A percentile compares a stretch with the other conserved stretches of the same genome.
Evolutionary conservation across 305 asterid genomes (phyloP).

Genomic region (Plantago lanceolata): DNA sequence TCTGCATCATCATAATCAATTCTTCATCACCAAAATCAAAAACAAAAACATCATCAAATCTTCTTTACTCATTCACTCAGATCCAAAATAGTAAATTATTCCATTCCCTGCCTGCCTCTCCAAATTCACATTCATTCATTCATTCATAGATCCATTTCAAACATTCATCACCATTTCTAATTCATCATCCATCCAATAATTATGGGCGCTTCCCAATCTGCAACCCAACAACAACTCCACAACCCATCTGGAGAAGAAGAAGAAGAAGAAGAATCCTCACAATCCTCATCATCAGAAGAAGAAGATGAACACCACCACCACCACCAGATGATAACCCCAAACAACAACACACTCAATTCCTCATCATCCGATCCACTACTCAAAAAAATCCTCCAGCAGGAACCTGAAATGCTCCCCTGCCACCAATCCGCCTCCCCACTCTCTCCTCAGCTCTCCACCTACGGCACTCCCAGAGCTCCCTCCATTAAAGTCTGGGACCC

Average conservation of each 20-base stretch:
- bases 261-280: neutral
- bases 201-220: conserved; percentile 85
- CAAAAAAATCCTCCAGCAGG: conserved; percentile 81
- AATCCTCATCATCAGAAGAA: conserved; percentile 40
- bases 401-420: conserved; percentile 92
- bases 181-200: neutral
- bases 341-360: neutral
- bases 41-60: too few species aligned
- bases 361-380: conserved; percentile 24
- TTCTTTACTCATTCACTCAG: neutral
- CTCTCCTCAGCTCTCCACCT: conserved; percentile 85
- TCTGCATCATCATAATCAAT: too few species aligned
- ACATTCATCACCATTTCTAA: too few species aligned
- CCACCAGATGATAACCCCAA: conserved; percentile 28
- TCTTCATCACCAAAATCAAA: too few species aligned
- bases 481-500: conserved; percentile 97
- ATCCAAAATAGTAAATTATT: too few species aligned
- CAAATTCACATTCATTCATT: too few species aligned
- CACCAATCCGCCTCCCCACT: conserved; percentile 95
- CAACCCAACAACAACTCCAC: too few species aligned
- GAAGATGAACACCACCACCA: conserved; percentile 28
- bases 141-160: too few species aligned
- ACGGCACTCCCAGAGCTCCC: conserved; percentile 83
- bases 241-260: conserved; percentile 52
- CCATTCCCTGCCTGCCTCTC: too few species aligned